A percentile compares a stretch with the other conserved stretches of the same genome.
Conservation (phyloP, 1,284 basidiomycete genomes). For the Chiua sp. region DNA sequence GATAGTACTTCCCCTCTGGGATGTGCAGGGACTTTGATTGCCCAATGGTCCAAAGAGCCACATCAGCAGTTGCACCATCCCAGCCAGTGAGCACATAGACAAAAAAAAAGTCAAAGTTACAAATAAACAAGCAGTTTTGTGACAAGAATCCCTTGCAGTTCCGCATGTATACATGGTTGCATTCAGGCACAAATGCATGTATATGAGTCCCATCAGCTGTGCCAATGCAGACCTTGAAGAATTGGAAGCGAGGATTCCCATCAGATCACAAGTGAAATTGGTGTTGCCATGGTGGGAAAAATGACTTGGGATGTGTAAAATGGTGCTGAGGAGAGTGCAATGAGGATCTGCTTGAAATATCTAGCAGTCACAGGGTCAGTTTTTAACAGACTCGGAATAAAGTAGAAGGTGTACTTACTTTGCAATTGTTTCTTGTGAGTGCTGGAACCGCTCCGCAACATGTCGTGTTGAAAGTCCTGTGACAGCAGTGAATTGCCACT, state of each 20-base stretch:
- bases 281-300: no score
- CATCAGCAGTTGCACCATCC: not conserved
- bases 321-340: not conserved
- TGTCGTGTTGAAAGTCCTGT: no score
- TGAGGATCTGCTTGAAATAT: not conserved
- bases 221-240: not conserved
- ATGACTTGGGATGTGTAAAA: no score
- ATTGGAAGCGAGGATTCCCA: not conserved
- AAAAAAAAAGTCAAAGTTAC: slow-evolving; percentile 12
- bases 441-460: no score
- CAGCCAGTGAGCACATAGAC: slow-evolving; percentile 4
- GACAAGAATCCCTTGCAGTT: not conserved
- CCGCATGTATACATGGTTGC: not conserved
- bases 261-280: no score
- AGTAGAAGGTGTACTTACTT: not conserved
- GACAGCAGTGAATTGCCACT: no score
- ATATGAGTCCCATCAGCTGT: not conserved
- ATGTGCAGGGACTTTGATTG: not conserved
- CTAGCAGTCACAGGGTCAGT: not conserved
- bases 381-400: not conserved
- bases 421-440: not conserved
- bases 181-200: not conserved
- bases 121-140: not conserved
- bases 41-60: not conserved
- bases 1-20: not conserved